phyloP scores from a whole-genome alignment of 495 filamentous ascomycete species.

The Haplographium delicatum region DNA sequence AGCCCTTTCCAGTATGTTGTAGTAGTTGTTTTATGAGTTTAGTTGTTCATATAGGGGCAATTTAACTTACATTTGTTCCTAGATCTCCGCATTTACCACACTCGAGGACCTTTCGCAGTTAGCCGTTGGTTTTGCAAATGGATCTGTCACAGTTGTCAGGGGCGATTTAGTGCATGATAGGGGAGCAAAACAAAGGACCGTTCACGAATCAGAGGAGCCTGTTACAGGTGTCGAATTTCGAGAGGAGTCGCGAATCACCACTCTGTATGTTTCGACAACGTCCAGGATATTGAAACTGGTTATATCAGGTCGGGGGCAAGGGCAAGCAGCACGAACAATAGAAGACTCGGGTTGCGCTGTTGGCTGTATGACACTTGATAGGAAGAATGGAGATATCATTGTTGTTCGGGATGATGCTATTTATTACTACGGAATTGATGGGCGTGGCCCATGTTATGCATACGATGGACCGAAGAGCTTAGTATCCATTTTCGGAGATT shows the following conservation, averaged over 20 bases:
- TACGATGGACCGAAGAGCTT: slow-evolving; percentile 88
- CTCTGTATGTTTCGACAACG: slow-evolving; percentile 88
- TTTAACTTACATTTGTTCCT: neutral
- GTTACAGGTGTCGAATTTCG: slow-evolving; percentile 84
- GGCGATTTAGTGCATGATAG: slow-evolving; percentile 94
- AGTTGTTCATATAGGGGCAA: too few species aligned
- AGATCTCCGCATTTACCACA: slow-evolving; percentile 87
- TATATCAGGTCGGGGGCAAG: slow-evolving; percentile 81
- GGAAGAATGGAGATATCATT: slow-evolving; percentile 73
- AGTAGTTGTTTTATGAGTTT: neutral
- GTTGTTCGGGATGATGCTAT: slow-evolving; percentile 92
- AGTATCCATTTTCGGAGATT: slow-evolving; percentile 75
- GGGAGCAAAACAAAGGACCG: slow-evolving; percentile 91
- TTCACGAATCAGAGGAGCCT: slow-evolving; percentile 95
- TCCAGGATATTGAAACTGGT: slow-evolving; percentile 80
- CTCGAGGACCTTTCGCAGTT: slow-evolving; percentile 85
- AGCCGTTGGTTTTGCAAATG: slow-evolving; percentile 93
- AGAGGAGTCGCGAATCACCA: slow-evolving; percentile 57
- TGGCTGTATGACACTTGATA: slow-evolving; percentile 87
- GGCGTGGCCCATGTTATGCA: slow-evolving; percentile 77
- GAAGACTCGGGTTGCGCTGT: slow-evolving; percentile 86
- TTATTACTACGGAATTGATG: slow-evolving; percentile 84
- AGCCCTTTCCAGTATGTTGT: slow-evolving; percentile 75
- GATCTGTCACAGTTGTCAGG: slow-evolving; percentile 85
- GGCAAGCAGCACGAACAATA: slow-evolving; percentile 79